Evolutionary conservation across 1,284 basidiomycete genomes (phyloP).

Genomic region (Microbotryomycetes sp.): DNA sequence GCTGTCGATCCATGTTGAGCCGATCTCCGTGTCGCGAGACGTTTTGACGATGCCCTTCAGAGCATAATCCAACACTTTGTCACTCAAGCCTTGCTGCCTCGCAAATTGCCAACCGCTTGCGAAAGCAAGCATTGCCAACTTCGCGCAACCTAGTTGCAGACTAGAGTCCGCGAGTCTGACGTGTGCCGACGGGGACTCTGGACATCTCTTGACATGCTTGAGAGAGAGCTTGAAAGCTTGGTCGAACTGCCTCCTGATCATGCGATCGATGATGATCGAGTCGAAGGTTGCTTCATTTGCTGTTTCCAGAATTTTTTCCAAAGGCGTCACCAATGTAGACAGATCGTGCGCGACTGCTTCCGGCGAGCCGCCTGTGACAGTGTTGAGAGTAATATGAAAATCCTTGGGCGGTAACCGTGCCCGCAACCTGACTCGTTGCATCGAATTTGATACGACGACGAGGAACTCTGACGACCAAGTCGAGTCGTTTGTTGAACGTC

Average conservation of each 20-base stretch:
- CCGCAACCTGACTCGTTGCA: constrained; percentile 50
- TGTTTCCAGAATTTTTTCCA: no score
- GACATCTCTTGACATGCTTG: constrained; percentile 41
- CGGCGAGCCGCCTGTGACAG: constrained; percentile 42
- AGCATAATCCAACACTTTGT: constrained; percentile 47
- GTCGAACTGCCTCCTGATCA: constrained; percentile 44
- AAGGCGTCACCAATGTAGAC: constrained; percentile 46
- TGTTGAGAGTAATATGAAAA: constrained; percentile 54
- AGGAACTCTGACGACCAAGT: constrained; percentile 46
- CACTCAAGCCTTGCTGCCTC: constrained; percentile 37
- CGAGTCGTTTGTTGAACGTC: no score
- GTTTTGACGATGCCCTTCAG: constrained; percentile 48
- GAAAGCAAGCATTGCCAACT: constrained; percentile 55
- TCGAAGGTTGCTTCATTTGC: constrained; percentile 51
- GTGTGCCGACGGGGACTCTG: constrained; percentile 49
- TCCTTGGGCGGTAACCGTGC: constrained; percentile 51
- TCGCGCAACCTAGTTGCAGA: constrained; percentile 42
- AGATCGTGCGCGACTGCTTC: constrained; percentile 50
- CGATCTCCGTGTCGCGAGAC: constrained; percentile 53
- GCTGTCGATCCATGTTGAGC: constrained; percentile 46
- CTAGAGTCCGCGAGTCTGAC: constrained; percentile 52
- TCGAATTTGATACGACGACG: constrained; percentile 54
- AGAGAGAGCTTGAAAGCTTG: constrained; percentile 43
- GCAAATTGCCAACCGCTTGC: constrained; percentile 48
- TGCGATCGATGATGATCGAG: constrained; percentile 50